Base-by-base conservation (phyloP, 2,329 filamentous ascomycete genomes). In the Nannizziopsis arthrosporioides region DNA sequence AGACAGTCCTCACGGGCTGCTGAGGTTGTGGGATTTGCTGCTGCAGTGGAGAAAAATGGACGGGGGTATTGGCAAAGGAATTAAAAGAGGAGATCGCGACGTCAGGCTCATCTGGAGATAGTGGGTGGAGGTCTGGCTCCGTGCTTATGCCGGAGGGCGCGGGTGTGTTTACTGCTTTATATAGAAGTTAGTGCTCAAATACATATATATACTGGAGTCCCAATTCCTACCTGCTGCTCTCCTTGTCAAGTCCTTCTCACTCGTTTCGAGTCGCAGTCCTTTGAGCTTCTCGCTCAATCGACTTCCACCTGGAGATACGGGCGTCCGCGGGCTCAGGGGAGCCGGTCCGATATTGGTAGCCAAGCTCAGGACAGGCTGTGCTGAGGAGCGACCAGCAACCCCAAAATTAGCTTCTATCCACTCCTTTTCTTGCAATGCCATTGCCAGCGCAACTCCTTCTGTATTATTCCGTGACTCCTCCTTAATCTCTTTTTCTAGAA, bases 351-450 rank as follows among this genome's bases (percentile, higher is more conserved):
- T 49, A 53, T 41, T 42, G 42, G 14, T 35, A 11, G 62, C 63
- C 42, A 66, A 59, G 49, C 54, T 68, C 44, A 69, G 62, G 22
- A 62, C 64, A 3, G 62, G 57, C 5, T 52, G 49, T 1, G 52
- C 52, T 54, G 42, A 63, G 46, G 64, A 69, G 52, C 64, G 71
- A 47, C 66, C 64, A 37, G 58, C 62, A 15, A 47, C 51, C 5
- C 82, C 83, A 63, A 94, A 94, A 57, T 88, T 85, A 41, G 81
- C 73, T 59, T 86, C 77, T 45, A 94, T 88, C 87, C 87, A 94
- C 56, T 84, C 76, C 61, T 81, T 85, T 65, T 94, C 88, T 50
- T 86, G 79, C 42, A 85, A 63, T 0, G 83, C 86, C 82, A 94
- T 94, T 61, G 86, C 80, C 48, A 93, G 68, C 1, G 84, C 88